Percentiles rank a stretch among this genome's conserved stretches.
Conservation (phyloP, 768 basidiomycete genomes). For the Leccinum truebloodii region DNA sequence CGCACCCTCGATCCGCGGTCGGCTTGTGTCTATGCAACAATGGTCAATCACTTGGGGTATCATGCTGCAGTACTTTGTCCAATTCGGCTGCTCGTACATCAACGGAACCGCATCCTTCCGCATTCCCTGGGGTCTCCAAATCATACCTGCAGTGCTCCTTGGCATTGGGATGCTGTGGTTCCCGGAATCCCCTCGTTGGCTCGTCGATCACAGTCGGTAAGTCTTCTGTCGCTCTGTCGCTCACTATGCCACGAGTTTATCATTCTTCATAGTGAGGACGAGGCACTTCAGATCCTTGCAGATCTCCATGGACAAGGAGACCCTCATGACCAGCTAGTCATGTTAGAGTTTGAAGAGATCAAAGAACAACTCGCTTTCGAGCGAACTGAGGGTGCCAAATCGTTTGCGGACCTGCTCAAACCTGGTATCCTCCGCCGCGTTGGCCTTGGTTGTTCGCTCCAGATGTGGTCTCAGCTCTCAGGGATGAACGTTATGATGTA, state of each 20-base stretch:
- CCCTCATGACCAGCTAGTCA: slow-evolving; percentile 57
- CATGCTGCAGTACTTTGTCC: slow-evolving; percentile 72
- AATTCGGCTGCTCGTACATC: slow-evolving; percentile 72
- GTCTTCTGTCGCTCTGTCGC: background rate
- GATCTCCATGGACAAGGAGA: slow-evolving; percentile 71
- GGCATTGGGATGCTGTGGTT: slow-evolving; percentile 66
- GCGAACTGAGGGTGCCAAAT: slow-evolving; percentile 69
- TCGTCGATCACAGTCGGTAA: slow-evolving; percentile 61
- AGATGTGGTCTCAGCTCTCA: slow-evolving; percentile 78
- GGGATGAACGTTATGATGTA: slow-evolving; percentile 86
- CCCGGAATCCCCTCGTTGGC: slow-evolving; percentile 73
- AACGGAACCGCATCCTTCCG: slow-evolving; percentile 72
- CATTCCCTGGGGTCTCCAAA: slow-evolving; percentile 78
- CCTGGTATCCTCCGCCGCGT: slow-evolving; percentile 71
- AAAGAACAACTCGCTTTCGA: slow-evolving; percentile 56
- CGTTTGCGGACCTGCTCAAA: slow-evolving; percentile 64
- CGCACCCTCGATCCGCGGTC: slow-evolving; percentile 70
- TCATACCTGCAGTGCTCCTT: slow-evolving; percentile 75
- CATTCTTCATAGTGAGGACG: slow-evolving; percentile 36
- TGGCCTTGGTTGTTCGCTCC: slow-evolving; percentile 64
- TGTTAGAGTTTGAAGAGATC: slow-evolving; percentile 72
- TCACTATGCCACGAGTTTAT: background rate
- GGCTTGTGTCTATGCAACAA: slow-evolving; percentile 76
- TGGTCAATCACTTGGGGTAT: slow-evolving; percentile 84
- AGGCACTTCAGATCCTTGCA: slow-evolving; percentile 71